Evolutionary conservation across 108 stramenopile species (phyloP).

Genomic region (Cyclotella choctawhatcheeana): DNA sequence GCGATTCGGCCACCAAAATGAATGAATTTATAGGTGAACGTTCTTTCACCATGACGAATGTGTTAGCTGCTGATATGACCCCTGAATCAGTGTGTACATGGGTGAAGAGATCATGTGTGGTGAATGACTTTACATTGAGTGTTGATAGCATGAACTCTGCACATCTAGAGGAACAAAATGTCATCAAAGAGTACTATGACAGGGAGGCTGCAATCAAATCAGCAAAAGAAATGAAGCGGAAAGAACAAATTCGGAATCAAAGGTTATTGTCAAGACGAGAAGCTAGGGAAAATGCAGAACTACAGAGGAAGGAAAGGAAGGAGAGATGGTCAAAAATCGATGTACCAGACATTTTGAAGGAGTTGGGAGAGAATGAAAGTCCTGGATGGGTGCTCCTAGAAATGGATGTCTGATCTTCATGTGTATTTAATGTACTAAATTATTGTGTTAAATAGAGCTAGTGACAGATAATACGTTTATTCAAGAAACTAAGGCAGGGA

Average conservation of each 20-base stretch:
- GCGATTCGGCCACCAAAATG: slow-evolving; percentile 18
- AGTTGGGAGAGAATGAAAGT: slow-evolving; percentile 25
- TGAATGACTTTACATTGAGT: slow-evolving; percentile 20
- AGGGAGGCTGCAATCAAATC: slow-evolving; percentile 13
- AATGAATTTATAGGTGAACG: slow-evolving; percentile 30
- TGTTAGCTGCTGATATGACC: slow-evolving; percentile 20
- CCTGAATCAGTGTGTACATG: slow-evolving; percentile 24
- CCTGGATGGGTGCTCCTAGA: slow-evolving; percentile 30
- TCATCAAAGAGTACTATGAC: slow-evolving; percentile 21
- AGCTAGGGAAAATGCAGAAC: slow-evolving; percentile 2
- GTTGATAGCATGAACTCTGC: slow-evolving; percentile 22
- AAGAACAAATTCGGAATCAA: slow-evolving; percentile 9
- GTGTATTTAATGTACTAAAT: too few species aligned
- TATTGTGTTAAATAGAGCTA: too few species aligned
- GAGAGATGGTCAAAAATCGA: slow-evolving; percentile 24
- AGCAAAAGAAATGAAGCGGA: slow-evolving; percentile 11
- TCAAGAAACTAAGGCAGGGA: too few species aligned
- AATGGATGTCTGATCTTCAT: slow-evolving; percentile 4
- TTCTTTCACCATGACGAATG: slow-evolving; percentile 28
- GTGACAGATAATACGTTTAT: too few species aligned
- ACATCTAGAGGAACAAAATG: slow-evolving; percentile 27
- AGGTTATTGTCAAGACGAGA: slow-evolving; percentile 15
- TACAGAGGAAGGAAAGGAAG: slow-evolving; percentile 7
- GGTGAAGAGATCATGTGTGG: slow-evolving; percentile 34
- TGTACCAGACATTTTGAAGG: slow-evolving; percentile 23